These are phyloP conservation scores for Naganishia sp. DNA, from an alignment of 1,284 basidiomycete genomes.

Conservation along the genomic window DNA sequence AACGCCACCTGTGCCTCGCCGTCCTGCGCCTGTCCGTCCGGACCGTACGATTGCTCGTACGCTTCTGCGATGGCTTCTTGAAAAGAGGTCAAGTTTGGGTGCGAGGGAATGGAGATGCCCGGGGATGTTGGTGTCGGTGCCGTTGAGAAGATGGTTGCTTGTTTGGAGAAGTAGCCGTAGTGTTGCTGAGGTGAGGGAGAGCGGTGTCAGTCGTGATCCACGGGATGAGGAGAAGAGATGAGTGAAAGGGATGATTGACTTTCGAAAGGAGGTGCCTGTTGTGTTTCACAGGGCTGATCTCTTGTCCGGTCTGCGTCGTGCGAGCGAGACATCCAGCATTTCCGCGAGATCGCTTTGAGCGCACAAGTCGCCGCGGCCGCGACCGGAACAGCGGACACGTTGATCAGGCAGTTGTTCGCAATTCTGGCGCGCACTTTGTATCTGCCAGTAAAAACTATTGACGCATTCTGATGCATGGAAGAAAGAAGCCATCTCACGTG, in stretches of 20 bases:
- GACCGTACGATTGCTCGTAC: slow-evolving; percentile 59
- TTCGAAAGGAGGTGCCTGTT: too few species aligned
- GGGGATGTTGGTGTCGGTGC: slow-evolving; percentile 53
- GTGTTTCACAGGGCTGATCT: too few species aligned
- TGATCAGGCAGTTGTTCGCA: too few species aligned
- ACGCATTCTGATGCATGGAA: too few species aligned
- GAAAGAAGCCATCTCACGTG: too few species aligned
- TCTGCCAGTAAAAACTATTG: too few species aligned
- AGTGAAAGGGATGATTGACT: background rate
- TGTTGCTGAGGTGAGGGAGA: slow-evolving; percentile 59
- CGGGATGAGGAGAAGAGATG: background rate
- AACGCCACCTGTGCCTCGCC: slow-evolving; percentile 32
- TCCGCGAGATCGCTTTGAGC: too few species aligned
- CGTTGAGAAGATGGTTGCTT: slow-evolving; percentile 80
- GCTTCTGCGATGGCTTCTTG: slow-evolving; percentile 74
- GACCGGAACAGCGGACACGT: too few species aligned
- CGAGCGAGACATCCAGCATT: too few species aligned
- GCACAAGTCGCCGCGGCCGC: too few species aligned
- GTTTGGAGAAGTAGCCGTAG: slow-evolving; percentile 95
- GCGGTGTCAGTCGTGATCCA: background rate
- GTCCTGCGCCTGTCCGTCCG: slow-evolving; percentile 28
- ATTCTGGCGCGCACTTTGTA: too few species aligned
- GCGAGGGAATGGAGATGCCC: slow-evolving; percentile 58
- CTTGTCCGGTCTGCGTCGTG: too few species aligned
- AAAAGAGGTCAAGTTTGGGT: slow-evolving; percentile 74